Percentiles rank a stretch among this genome's conserved stretches.
Conservation (phyloP, 2,329 filamentous ascomycete species). For the Penicillium polonicum region DNA sequence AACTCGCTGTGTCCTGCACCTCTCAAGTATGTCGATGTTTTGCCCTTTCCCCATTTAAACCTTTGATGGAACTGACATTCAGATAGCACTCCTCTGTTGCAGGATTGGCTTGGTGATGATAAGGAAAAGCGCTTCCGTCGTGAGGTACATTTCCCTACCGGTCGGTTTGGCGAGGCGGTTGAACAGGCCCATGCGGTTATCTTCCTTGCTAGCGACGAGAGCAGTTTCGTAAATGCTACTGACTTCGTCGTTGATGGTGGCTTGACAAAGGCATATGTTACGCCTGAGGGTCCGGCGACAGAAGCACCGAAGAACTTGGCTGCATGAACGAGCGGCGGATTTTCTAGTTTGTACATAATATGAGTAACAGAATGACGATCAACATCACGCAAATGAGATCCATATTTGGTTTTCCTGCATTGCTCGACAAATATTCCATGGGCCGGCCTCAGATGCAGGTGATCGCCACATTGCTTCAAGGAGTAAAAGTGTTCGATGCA, state of each 20-base stretch:
- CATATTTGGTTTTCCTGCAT: constrained; percentile 51
- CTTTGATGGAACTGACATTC: constrained; percentile 26
- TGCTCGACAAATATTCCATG: constrained; percentile 48
- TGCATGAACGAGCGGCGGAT: constrained; percentile 5
- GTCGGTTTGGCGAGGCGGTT: constrained; percentile 87
- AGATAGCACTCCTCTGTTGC: constrained; percentile 72
- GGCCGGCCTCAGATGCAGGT: constrained; percentile 35
- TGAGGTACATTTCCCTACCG: constrained; percentile 85
- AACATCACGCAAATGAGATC: constrained; percentile 49
- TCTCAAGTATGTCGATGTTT: constrained; percentile 60
- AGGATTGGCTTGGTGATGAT: constrained; percentile 92
- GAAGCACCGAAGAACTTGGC: constrained; percentile 52
- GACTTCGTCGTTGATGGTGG: constrained; percentile 96
- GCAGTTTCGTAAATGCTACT: constrained; percentile 82
- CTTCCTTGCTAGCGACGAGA: constrained; percentile 84
- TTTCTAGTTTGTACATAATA: constrained; percentile 14
- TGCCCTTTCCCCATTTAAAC: not conserved
- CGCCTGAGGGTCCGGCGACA: constrained; percentile 58
- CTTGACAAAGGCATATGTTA: constrained; percentile 83
- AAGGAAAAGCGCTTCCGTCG: constrained; percentile 74
- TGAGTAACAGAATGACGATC: constrained; percentile 5
- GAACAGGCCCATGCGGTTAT: constrained; percentile 89
- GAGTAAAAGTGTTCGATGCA: constrained; percentile 45
- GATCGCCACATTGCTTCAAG: constrained; percentile 47
- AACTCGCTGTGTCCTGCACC: constrained; percentile 88